phyloP scores from a whole-genome alignment of 176 grass and related monocot genomes.

The Miscanthus lutarioriparius region DNA sequence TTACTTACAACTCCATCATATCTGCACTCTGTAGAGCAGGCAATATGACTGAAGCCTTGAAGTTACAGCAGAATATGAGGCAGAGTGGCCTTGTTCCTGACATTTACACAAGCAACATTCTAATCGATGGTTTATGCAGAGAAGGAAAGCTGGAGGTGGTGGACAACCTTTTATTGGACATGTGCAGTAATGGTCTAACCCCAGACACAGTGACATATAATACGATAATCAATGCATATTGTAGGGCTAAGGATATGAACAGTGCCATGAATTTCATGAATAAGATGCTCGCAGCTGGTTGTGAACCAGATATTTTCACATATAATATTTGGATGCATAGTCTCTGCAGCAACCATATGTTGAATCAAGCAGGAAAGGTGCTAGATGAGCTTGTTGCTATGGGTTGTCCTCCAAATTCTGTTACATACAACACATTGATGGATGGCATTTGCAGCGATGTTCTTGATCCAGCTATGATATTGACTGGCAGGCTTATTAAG shows the following conservation, averaged over 20 bases:
- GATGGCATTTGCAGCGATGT: slow-evolving; percentile 76
- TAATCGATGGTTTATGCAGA: slow-evolving; percentile 83
- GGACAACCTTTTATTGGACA: slow-evolving; percentile 56
- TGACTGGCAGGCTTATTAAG: slow-evolving; percentile 84
- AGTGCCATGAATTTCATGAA: slow-evolving; percentile 67
- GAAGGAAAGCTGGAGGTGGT: slow-evolving; percentile 65
- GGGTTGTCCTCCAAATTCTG: slow-evolving; percentile 60
- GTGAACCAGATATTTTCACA: slow-evolving; percentile 89
- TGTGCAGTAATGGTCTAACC: slow-evolving; percentile 57
- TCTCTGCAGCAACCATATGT: slow-evolving; percentile 64
- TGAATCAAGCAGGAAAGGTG: slow-evolving; percentile 64
- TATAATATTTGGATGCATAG: slow-evolving; percentile 97
- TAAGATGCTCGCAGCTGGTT: slow-evolving; percentile 74
- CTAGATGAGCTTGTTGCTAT: slow-evolving; percentile 67
- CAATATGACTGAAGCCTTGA: slow-evolving; percentile 61
- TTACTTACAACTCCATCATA: slow-evolving; percentile 92
- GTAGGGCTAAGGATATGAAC: slow-evolving; percentile 57
- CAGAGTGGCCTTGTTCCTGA: slow-evolving; percentile 82
- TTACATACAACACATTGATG: slow-evolving; percentile 91
- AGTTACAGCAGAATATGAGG: slow-evolving; percentile 68
- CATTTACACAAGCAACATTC: slow-evolving; percentile 88
- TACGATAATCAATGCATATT: slow-evolving; percentile 83
- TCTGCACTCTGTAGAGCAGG: slow-evolving; percentile 68
- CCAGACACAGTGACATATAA: slow-evolving; percentile 92
- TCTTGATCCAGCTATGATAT: slow-evolving; percentile 81